Conservation (phyloP, 2,329 filamentous ascomycete genomes). For the Aspergillus terreus region DNA sequence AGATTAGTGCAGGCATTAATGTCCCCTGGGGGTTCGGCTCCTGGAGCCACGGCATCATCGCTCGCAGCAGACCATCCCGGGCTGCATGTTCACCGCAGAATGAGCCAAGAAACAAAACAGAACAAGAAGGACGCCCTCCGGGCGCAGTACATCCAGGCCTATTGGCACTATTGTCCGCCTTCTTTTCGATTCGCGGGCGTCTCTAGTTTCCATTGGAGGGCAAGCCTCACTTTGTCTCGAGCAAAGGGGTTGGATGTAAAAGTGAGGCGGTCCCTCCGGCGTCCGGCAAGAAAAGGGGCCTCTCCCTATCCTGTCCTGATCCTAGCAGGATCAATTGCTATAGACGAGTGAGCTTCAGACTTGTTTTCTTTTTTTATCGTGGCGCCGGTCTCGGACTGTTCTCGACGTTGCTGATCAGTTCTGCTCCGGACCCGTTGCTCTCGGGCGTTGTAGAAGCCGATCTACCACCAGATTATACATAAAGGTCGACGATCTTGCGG, state of each 20-base stretch:
- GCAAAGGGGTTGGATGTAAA: slow-evolving; percentile 30
- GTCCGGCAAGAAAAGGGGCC: slow-evolving; percentile 15
- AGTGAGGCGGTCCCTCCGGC: slow-evolving; percentile 32
- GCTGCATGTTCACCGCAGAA: slow-evolving; percentile 18
- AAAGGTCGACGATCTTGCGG: background rate
- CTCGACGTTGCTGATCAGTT: background rate
- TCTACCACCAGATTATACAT: background rate
- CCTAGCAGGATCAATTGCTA: slow-evolving; percentile 6
- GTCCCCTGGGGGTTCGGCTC: slow-evolving; percentile 12
- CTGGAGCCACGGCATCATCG: slow-evolving; percentile 35
- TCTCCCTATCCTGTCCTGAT: slow-evolving; percentile 8
- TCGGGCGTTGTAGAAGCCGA: background rate
- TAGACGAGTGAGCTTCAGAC: slow-evolving; percentile 8
- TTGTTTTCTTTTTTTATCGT: slow-evolving; percentile 1
- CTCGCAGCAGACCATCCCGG: slow-evolving; percentile 16
- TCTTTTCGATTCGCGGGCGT: slow-evolving; percentile 16
- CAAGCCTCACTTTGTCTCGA: slow-evolving; percentile 24
- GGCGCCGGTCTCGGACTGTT: background rate
- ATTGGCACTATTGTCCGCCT: slow-evolving; percentile 4
- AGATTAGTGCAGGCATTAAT: slow-evolving; percentile 5
- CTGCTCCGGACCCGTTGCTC: background rate
- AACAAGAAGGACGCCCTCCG: slow-evolving; percentile 7
- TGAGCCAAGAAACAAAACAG: slow-evolving; percentile 7
- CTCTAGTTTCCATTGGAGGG: slow-evolving; percentile 10
- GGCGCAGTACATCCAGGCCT: slow-evolving; percentile 3